Conservation (phyloP, 2,329 filamentous ascomycete species). For the Neurospora sp. region DNA sequence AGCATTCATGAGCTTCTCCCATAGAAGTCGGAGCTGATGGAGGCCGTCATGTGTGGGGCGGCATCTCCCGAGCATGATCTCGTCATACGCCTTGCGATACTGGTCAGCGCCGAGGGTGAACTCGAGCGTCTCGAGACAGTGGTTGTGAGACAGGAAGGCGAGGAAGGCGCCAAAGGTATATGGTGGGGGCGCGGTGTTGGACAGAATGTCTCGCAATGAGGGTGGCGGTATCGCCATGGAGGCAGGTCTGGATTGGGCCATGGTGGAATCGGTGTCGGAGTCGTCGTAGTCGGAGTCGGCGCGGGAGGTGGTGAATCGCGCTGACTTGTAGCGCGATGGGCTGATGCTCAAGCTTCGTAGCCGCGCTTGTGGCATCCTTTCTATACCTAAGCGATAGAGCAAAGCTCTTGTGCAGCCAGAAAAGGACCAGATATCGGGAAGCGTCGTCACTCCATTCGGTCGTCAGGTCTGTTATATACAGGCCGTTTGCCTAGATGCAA, state of each 20-base stretch:
- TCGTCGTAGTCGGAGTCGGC: slow-evolving; percentile 36
- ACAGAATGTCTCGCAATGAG: slow-evolving; percentile 76
- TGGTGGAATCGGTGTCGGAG: slow-evolving; percentile 32
- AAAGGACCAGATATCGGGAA: slow-evolving; percentile 4
- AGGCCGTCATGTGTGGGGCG: slow-evolving; percentile 33
- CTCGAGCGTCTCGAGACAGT: slow-evolving; percentile 91
- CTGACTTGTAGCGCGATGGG: slow-evolving; percentile 31
- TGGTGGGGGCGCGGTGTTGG: slow-evolving; percentile 74
- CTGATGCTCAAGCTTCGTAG: slow-evolving; percentile 31
- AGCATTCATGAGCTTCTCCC: slow-evolving; percentile 78
- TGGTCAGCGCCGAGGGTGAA: slow-evolving; percentile 91
- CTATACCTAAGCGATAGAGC: background rate
- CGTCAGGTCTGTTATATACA: slow-evolving; percentile 4
- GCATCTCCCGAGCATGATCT: slow-evolving; percentile 31
- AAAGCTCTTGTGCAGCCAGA: slow-evolving; percentile 7
- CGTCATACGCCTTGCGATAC: slow-evolving; percentile 54
- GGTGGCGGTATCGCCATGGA: slow-evolving; percentile 42
- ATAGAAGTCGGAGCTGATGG: slow-evolving; percentile 67
- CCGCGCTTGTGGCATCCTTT: slow-evolving; percentile 37
- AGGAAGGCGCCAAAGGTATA: slow-evolving; percentile 91
- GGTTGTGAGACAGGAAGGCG: slow-evolving; percentile 92
- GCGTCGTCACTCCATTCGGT: slow-evolving; percentile 14
- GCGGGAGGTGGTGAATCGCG: slow-evolving; percentile 33
- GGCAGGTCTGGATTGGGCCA: slow-evolving; percentile 37
- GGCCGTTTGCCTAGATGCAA: slow-evolving; percentile 12